Base-by-base conservation (phyloP, 1,284 basidiomycete species). In the Caloboletus inedulis region DNA sequence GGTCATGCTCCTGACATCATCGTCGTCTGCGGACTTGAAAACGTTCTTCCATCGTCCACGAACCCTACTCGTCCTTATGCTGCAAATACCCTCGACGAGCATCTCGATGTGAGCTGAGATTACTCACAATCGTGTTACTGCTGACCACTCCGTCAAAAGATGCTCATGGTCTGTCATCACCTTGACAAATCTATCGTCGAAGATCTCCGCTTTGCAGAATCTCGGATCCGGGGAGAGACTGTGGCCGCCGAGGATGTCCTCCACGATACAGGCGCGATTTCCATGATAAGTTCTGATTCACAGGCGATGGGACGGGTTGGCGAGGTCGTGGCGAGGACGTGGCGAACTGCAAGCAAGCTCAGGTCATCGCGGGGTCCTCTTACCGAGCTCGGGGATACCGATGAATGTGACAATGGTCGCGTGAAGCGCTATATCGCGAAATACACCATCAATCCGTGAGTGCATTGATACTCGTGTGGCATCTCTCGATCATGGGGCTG, bases 1-100 rank as follows among this genome's bases (percentile, higher is more conserved):
- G 96, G 97, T 3, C 96, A 98, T 68, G 96, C 96, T 3, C 97
- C 97, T 0, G 97, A 99, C 65, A 98, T 99, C 70, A 97, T 99
- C 66, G 87, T 93, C 14, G 95, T 98, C 21, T 96, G 94, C 59
- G 93, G 91, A 36, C 82, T 87, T 31, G 74, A 85, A 3, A 97
- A 99, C 57, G 94, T 99, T 2, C 75, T 99, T n/a, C 97, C 97
- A 0, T 94, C 90, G 8, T 98, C 96, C 5, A 99, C 97, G 4
- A 99, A 97, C 68, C 97, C 97, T 3, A 99, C 97, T 0, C 78
- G 96, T 39, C 97, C 97, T 1, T 99, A 87, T 66, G 82, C 93
- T 4, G 78, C 77, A 37, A 99, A 99, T 68, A 99, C 97, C 0
- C 76, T 99, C 4, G 95, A 98, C 62, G 97, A 99, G 69, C 96